Percentiles rank a stretch among this genome's conserved stretches.
These are phyloP conservation scores for Microcyclosporella mali DNA, from an alignment of 2,329 filamentous ascomycete genomes.

Conservation along the genomic window DNA sequence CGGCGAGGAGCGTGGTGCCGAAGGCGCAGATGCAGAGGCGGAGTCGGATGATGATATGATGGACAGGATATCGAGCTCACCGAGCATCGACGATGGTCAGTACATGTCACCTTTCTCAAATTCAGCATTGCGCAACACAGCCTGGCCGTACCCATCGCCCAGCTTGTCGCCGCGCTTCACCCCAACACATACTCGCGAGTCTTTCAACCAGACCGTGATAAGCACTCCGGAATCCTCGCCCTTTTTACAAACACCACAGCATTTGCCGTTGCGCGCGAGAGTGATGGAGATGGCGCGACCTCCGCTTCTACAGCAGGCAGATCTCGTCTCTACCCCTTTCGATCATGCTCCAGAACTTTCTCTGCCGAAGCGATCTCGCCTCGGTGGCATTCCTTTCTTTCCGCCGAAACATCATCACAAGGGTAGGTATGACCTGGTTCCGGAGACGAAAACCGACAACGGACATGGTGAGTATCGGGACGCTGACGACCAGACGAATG, in stretches of 20 bases:
- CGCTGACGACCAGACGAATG: neutral
- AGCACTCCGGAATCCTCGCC: conserved; percentile 36
- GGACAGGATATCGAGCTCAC: conserved; percentile 98
- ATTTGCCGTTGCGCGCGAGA: conserved; percentile 29
- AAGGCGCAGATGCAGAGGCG: conserved; percentile 30
- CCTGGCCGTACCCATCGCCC: conserved; percentile 38
- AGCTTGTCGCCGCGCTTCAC: conserved; percentile 37
- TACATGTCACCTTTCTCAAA: conserved; percentile 43
- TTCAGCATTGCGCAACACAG: conserved; percentile 7
- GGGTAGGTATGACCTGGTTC: conserved; percentile 43
- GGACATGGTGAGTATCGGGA: neutral
- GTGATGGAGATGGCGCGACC: conserved; percentile 18
- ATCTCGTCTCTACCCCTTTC: conserved; percentile 14
- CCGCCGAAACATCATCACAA: conserved; percentile 42
- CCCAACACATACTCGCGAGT: conserved; percentile 22
- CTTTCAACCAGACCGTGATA: conserved; percentile 32
- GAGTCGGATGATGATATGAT: conserved; percentile 70
- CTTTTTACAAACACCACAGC: conserved; percentile 37
- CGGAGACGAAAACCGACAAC: neutral
- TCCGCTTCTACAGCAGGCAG: conserved; percentile 15
- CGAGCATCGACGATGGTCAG: conserved; percentile 98
- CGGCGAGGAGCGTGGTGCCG: conserved; percentile 27
- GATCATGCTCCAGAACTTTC: conserved; percentile 8
- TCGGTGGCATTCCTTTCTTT: conserved; percentile 11
- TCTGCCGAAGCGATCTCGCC: conserved; percentile 7